Percentiles rank a stretch among this genome's conserved stretches.
These are phyloP conservation scores for Pichia cabralensis DNA, from an alignment of 805 yeast species.

Conservation along the genomic window DNA sequence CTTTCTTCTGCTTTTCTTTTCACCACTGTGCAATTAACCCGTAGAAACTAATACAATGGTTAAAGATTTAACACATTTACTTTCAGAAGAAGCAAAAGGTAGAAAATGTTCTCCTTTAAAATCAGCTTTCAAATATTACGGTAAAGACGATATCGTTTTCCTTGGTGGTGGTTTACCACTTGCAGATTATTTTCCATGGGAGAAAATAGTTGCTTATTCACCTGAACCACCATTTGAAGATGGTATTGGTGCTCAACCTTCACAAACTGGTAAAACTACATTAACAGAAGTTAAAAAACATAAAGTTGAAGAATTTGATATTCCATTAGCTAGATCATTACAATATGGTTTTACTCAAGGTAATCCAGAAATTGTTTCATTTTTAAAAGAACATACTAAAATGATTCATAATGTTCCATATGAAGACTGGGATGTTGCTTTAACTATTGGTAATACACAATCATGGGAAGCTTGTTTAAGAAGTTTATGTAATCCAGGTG, in stretches of 20 bases:
- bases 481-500: constrained; percentile 48
- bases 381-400: constrained; percentile 68
- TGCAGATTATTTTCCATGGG: constrained; percentile 88
- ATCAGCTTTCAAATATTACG: constrained; percentile 68
- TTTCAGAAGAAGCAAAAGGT: constrained; percentile 68
- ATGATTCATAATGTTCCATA: constrained; percentile 41
- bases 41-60: constrained; percentile 7
- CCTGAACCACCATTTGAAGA: constrained; percentile 73
- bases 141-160: constrained; percentile 69
- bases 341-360: constrained; percentile 90
- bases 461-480: constrained; percentile 80
- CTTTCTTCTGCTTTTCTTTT: neutral
- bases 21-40: no score
- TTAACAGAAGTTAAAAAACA: constrained; percentile 29
- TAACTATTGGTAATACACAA: constrained; percentile 83
- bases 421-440: constrained; percentile 64
- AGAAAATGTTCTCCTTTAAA: constrained; percentile 78
- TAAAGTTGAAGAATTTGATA: constrained; percentile 40
- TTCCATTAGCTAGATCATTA: constrained; percentile 75
- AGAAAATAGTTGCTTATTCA: constrained; percentile 55
- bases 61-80: constrained; percentile 64
- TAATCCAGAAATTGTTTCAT: constrained; percentile 55
- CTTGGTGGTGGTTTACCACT: constrained; percentile 95
- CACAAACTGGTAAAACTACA: constrained; percentile 30
- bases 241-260: constrained; percentile 63